Evolutionary conservation across 1,284 basidiomycete genomes (phyloP), one percentile per base, ranked within the genome.

Genomic region (Irpex sp.): DNA sequence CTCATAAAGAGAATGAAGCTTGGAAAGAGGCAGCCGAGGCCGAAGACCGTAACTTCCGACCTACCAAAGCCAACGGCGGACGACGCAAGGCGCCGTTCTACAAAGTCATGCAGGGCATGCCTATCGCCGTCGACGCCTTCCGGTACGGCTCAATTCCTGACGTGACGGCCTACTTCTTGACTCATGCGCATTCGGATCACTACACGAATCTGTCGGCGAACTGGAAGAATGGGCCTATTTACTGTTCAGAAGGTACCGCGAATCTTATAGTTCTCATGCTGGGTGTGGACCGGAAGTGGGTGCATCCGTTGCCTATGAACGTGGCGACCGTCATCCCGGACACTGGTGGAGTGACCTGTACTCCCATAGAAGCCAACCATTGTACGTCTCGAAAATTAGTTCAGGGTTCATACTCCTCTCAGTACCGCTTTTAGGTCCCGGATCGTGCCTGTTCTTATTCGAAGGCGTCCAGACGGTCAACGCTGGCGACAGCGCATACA

Each of bases 91-190:
- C 94, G 1, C 96, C 96, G 0, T 97, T 97, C 73, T 97, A 96
- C 78, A 98, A 97, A 78, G 85, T 96, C n/a, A 77, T 99, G 67
- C 92, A 94, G 67, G 97, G 97, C 2, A 98, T 98, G 96, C 95
- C 96, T 1, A 93, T 98, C 55, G 92, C 95, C 5, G 96, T 98
- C 0, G 97, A 98, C 71, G 96, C 95, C 0, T 98, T 98, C 75
- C 86, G 91, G 57, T 98, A 97, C 74, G 96, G 96, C 2, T 80
- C 82, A n/a, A 94, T 98, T 61, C 93, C 94, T 5, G 87, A 86
- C 8, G 87, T 97, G 9, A 91, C 84, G 2, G 94, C 94, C 0
- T 97, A 97, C 75, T 94, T 97, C 69, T 77, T 97, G 66, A 94
- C 90, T 93, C 95, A 97, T 71, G 96, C 95, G 0, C 96, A 98